Evolutionary conservation across 805 yeast species (phyloP).

Genomic region (Ogataea ramenticola): DNA sequence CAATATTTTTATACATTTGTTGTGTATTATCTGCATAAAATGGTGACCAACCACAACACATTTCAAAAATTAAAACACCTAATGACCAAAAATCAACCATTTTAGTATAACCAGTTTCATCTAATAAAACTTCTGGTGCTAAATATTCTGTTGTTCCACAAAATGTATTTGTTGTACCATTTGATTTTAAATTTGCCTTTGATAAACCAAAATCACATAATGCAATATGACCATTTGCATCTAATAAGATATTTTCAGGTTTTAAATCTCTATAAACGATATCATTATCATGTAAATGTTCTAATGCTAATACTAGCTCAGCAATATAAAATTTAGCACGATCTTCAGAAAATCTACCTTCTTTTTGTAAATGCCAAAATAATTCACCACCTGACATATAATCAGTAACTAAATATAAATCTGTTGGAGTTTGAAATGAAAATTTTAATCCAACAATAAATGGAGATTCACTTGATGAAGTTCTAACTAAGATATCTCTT

Average conservation of each 20-base stretch:
- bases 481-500: constrained; percentile 87
- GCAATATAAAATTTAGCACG: constrained; percentile 97
- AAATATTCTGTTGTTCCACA: constrained; percentile 98
- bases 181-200: constrained; percentile 74
- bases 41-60: constrained; percentile 99
- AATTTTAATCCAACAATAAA: constrained; percentile 94
- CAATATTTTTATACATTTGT: constrained; percentile 98
- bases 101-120: constrained; percentile 94
- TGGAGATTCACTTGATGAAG: constrained; percentile 70
- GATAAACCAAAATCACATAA: constrained; percentile 96
- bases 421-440: constrained; percentile 92
- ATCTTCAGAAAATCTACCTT: constrained; percentile 88
- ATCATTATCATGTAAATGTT: constrained; percentile 91
- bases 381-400: constrained; percentile 92
- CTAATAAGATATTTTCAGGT: constrained; percentile 92
- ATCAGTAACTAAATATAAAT: constrained; percentile 89
- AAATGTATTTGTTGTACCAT: constrained; percentile 91
- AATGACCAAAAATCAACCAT: constrained; percentile 99
- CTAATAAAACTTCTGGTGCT: constrained; percentile 93
- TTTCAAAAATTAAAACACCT: constrained; percentile 94
- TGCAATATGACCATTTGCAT: constrained; percentile 96
- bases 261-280: constrained; percentile 95
- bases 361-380: constrained; percentile 94
- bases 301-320: constrained; percentile 86
- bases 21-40: constrained; percentile 97